Base-by-base conservation (phyloP, 768 basidiomycete genomes). In the Naganishia onofrii region DNA sequence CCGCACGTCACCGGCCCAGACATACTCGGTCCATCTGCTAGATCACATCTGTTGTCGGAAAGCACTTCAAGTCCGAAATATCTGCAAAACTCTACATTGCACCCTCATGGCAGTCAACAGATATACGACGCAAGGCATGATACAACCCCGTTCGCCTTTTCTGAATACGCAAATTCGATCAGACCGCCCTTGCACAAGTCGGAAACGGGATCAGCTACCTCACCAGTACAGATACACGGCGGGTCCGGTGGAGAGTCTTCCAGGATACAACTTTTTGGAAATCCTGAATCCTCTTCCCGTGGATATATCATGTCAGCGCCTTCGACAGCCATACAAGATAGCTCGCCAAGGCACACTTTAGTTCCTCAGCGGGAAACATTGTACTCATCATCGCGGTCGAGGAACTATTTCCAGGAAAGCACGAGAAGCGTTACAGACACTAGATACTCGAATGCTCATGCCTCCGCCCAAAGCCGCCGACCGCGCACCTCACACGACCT, bases 401-500 rank as follows among this genome's bases (percentile, higher is more conserved):
- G 3, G 19, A 19, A 58, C 7, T 34, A 34, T 21, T 32, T 31
- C 19, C 13, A 28, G 29, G 3, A 5, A 4, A 3, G 12, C 13
- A 32, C 15, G 26, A 12, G 57, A 36, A 58, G 57, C 32, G 6
- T 12, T 12, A 36, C 34, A 36, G 31, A 23, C 10, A 8, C 34
- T 19, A n/a, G 29, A n/a, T 2, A 21, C 17, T 6, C 57, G 2
- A 3, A 12, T 36, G 10, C 31, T 15, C 8, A 9, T 29, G 4
- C 23, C 15, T 26, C 60, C 1, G 21, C 42, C 1, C 36, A 26
- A 29, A 2, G 13, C 8, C 36, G 3, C 21, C 60, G 60, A 15
- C 38, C 60, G 12, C 42, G 60, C 21, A 63, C 60, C 3, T 63
- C 60, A n/a, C 19, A 63, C 23, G 60, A 63, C 13, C 7, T 12